phyloP scores from a whole-genome alignment of 129 eudicot genomes.

The Chrysanthemum makinoi region DNA sequence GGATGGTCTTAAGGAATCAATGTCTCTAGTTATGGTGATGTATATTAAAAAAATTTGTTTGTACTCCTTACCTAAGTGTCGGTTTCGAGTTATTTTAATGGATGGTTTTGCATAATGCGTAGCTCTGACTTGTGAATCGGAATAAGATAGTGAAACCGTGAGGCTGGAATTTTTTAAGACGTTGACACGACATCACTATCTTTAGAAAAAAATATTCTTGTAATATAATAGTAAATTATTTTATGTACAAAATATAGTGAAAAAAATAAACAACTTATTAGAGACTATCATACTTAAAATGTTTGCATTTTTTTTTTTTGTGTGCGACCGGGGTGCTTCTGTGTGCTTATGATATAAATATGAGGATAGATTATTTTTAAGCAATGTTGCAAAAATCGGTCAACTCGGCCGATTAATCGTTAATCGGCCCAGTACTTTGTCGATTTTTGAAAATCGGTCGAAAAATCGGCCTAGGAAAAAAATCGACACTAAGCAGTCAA shows the following conservation, averaged over 20 bases:
- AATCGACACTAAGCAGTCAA: no score
- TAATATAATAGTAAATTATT: not conserved
- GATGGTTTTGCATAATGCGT: not conserved
- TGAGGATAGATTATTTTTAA: no score
- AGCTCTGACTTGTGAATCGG: not conserved
- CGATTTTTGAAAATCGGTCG: no score
- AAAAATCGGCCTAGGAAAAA: no score
- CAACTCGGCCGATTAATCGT: no score
- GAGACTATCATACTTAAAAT: not conserved
- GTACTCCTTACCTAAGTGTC: slow-evolving; percentile 15
- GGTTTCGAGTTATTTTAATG: slow-evolving; percentile 10
- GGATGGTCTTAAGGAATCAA: slow-evolving; percentile 48
- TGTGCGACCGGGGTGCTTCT: no score
- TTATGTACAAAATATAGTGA: not conserved
- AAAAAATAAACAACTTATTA: no score
- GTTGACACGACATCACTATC: not conserved
- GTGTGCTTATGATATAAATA: no score
- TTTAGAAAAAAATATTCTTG: slow-evolving; percentile 1
- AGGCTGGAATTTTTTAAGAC: slow-evolving; percentile 14
- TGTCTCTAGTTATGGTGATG: slow-evolving; percentile 31
- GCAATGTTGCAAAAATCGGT: no score
- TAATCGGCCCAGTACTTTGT: no score
- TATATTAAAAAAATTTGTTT: not conserved
- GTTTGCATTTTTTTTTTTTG: no score
- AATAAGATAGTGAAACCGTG: not conserved